These are phyloP conservation scores for Penicillium digitatum DNA, from an alignment of 2,329 filamentous ascomycete species.

Conservation along the genomic window DNA sequence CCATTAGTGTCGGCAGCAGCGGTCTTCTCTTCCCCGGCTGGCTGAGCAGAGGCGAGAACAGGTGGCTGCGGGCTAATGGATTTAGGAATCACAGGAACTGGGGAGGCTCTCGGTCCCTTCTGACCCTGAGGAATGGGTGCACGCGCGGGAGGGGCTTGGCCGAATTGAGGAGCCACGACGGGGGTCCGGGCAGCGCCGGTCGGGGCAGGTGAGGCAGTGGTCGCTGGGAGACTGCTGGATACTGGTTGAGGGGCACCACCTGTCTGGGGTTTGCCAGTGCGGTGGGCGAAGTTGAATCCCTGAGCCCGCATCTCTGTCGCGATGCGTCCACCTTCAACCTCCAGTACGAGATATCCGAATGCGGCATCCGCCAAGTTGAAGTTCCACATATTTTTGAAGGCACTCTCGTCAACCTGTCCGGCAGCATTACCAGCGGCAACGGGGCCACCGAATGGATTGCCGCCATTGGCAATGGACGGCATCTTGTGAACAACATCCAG, in stretches of 20 bases:
- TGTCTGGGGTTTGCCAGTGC: slow-evolving; percentile 70
- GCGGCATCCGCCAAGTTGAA: slow-evolving; percentile 97
- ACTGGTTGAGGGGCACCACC: slow-evolving; percentile 31
- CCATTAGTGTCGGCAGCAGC: slow-evolving; percentile 52
- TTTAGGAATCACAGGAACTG: slow-evolving; percentile 44
- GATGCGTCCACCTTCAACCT: slow-evolving; percentile 92
- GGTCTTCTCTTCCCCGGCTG: slow-evolving; percentile 47
- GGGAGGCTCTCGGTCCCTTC: slow-evolving; percentile 37
- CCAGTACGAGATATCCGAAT: slow-evolving; percentile 91
- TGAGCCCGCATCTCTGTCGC: slow-evolving; percentile 98
- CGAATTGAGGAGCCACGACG: slow-evolving; percentile 39
- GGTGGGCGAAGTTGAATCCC: slow-evolving; percentile 98
- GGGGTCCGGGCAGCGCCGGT: slow-evolving; percentile 38
- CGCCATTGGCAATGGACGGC: slow-evolving; percentile 89
- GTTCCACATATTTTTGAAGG: slow-evolving; percentile 99
- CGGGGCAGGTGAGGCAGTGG: slow-evolving; percentile 36
- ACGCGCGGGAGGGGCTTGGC: slow-evolving; percentile 38
- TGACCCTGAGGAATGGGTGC: slow-evolving; percentile 29
- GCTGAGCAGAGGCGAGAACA: slow-evolving; percentile 39
- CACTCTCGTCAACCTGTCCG: slow-evolving; percentile 94
- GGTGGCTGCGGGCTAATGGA: slow-evolving; percentile 37
- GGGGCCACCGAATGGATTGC: slow-evolving; percentile 92
- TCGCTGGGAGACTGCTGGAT: slow-evolving; percentile 27
- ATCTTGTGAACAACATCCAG: slow-evolving; percentile 96
- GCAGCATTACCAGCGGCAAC: slow-evolving; percentile 65